phyloP scores from a whole-genome alignment of 352 stramenopile species.

The Phytophthora pini region DNA sequence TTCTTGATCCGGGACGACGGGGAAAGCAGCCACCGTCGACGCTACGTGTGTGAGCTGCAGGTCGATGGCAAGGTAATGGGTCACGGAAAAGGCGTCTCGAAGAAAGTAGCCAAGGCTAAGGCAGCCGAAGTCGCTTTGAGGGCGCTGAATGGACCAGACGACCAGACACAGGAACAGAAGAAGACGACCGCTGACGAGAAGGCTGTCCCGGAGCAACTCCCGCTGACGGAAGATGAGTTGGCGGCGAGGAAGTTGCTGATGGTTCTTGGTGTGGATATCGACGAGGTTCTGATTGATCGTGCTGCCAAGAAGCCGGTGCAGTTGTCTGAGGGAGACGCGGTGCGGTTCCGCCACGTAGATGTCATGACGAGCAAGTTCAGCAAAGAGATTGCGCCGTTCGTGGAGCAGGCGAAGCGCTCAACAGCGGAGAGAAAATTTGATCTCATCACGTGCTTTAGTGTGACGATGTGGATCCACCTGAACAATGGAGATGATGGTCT shows the following conservation, averaged over 20 bases:
- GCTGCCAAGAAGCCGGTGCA: slow-evolving; percentile 52
- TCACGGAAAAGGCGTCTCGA: slow-evolving; percentile 71
- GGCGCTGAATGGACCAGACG: slow-evolving; percentile 17
- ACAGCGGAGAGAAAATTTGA: slow-evolving; percentile 56
- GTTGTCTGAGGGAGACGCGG: slow-evolving; percentile 31
- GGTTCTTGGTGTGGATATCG: slow-evolving; percentile 78
- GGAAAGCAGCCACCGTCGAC: slow-evolving; percentile 60
- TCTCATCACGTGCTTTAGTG: slow-evolving; percentile 82
- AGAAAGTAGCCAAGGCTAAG: slow-evolving; percentile 85
- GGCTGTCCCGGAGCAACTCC: slow-evolving; percentile 21
- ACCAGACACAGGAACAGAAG: slow-evolving; percentile 22
- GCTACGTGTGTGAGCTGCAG: slow-evolving; percentile 66
- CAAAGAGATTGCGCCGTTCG: slow-evolving; percentile 48
- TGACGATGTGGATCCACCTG: slow-evolving; percentile 91
- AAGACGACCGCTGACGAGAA: slow-evolving; percentile 11
- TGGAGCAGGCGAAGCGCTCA: slow-evolving; percentile 49
- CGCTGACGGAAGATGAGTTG: slow-evolving; percentile 33
- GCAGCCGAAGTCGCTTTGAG: slow-evolving; percentile 57
- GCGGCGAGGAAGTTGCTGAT: slow-evolving; percentile 49
- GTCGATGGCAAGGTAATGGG: slow-evolving; percentile 60
- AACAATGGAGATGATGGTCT: slow-evolving; percentile 87
- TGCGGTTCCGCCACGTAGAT: slow-evolving; percentile 67
- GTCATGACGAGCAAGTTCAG: slow-evolving; percentile 60
- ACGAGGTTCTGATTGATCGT: slow-evolving; percentile 67
- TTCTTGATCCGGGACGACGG: slow-evolving; percentile 67